Evolutionary conservation across 345 rosid genomes (phyloP).

Genomic region (Pistacia vera): DNA sequence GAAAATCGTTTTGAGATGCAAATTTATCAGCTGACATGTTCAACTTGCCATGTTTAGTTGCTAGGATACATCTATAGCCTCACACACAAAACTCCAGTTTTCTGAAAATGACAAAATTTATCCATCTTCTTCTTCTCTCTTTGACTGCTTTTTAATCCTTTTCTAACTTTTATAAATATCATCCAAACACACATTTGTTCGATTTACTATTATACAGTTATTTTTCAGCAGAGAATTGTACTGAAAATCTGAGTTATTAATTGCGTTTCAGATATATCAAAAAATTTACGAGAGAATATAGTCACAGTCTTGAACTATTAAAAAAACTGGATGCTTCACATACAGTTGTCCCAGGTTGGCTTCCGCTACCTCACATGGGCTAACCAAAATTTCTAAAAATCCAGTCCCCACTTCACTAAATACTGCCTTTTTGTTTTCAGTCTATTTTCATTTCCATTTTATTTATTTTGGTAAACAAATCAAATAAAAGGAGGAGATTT

Average conservation of each 20-base stretch:
- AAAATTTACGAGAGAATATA: not conserved
- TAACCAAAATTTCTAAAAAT: not conserved
- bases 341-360: slow-evolving; percentile 13
- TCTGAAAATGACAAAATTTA: not conserved
- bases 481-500: not conserved
- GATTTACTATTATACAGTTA: no score
- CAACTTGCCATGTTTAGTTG: slow-evolving; percentile 41
- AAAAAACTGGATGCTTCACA: not conserved
- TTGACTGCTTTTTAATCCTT: not conserved
- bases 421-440: slow-evolving; percentile 2
- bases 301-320: slow-evolving; percentile 18
- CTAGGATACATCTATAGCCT: slow-evolving; percentile 26
- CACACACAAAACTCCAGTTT: not conserved
- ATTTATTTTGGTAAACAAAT: not conserved
- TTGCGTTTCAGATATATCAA: no score
- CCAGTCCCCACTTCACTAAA: slow-evolving; percentile 22
- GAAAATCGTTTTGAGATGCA: slow-evolving; percentile 13
- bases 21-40: slow-evolving; percentile 11
- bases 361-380: slow-evolving; percentile 28
- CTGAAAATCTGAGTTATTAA: not conserved
- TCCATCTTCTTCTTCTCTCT: no score
- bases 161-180: not conserved
- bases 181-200: no score
- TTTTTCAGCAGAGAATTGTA: no score
- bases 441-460: not conserved